A percentile compares a stretch with the other conserved stretches of the same genome.
phyloP scores from a whole-genome alignment of 2,329 filamentous ascomycete genomes.

The Aureobasidium lini region DNA sequence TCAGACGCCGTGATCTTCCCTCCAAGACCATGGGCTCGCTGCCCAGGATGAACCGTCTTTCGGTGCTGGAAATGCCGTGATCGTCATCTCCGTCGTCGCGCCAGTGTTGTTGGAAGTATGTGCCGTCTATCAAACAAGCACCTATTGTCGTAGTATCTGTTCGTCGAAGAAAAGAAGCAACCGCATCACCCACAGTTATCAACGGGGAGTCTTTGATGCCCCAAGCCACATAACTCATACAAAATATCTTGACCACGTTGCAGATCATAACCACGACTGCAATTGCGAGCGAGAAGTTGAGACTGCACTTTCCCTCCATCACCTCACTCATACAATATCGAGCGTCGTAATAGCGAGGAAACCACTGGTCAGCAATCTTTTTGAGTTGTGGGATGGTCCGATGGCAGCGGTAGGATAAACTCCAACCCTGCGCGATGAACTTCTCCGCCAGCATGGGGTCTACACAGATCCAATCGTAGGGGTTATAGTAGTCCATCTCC shows the following conservation, averaged over 20 bases:
- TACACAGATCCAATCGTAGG: not conserved
- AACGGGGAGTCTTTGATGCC: not conserved
- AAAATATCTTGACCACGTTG: not conserved
- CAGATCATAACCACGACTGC: not conserved
- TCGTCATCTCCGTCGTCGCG: not conserved
- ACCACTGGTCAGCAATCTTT: not conserved
- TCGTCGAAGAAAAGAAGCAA: not conserved
- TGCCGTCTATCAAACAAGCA: not conserved
- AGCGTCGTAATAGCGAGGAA: not conserved
- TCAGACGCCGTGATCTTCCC: no score
- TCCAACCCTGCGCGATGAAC: not conserved
- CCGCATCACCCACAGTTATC: not conserved
- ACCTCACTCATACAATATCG: not conserved
- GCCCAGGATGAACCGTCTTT: no score
- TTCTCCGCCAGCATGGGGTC: not conserved
- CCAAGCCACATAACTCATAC: not conserved
- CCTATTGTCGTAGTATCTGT: no score
- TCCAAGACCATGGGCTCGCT: no score
- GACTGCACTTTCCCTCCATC: not conserved
- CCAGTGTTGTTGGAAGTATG: no score
- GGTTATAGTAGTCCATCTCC: not conserved
- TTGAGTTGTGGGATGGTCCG: not conserved
- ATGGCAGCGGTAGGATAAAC: no score
- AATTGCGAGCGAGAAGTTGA: not conserved
- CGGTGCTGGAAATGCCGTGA: no score